Conservation (phyloP, 768 basidiomycete species). For the Dioszegia crocea region DNA sequence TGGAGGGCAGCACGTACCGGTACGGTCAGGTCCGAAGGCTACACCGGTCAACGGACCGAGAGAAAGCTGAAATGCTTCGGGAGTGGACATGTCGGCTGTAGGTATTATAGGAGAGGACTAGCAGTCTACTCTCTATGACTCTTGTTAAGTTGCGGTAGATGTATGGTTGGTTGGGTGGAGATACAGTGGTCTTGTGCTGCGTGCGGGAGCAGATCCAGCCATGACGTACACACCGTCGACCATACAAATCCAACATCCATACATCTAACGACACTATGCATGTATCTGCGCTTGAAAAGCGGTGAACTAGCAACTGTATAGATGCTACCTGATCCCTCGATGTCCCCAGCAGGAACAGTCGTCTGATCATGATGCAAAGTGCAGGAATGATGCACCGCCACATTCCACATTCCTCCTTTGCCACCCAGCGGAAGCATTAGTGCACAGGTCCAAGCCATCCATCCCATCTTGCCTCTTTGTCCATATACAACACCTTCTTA, state of each 20-base stretch:
- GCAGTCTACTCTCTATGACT: slow-evolving; percentile 64
- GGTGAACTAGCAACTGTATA: too few species aligned
- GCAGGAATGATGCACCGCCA: neutral
- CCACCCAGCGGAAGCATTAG: neutral
- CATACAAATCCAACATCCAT: too few species aligned
- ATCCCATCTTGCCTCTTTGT: neutral
- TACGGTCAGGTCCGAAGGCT: slow-evolving; percentile 82
- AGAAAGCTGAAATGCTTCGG: slow-evolving; percentile 73
- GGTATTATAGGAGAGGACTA: slow-evolving; percentile 59
- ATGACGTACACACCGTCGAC: neutral
- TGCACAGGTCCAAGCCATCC: too few species aligned
- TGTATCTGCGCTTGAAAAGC: too few species aligned
- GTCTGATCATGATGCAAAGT: too few species aligned
- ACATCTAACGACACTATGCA: too few species aligned
- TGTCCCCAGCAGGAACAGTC: too few species aligned
- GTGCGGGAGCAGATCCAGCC: neutral
- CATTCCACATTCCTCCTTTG: neutral
- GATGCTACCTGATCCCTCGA: too few species aligned
- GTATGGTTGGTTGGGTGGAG: neutral
- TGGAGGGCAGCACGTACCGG: slow-evolving; percentile 59
- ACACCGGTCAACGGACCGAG: slow-evolving; percentile 82
- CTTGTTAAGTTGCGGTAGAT: neutral
- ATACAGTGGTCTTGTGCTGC: too few species aligned
- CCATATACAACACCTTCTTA: neutral
- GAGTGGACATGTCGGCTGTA: slow-evolving; percentile 58